Conservation (phyloP, 2,329 filamentous ascomycete species). For the Akanthomyces lecanii region DNA sequence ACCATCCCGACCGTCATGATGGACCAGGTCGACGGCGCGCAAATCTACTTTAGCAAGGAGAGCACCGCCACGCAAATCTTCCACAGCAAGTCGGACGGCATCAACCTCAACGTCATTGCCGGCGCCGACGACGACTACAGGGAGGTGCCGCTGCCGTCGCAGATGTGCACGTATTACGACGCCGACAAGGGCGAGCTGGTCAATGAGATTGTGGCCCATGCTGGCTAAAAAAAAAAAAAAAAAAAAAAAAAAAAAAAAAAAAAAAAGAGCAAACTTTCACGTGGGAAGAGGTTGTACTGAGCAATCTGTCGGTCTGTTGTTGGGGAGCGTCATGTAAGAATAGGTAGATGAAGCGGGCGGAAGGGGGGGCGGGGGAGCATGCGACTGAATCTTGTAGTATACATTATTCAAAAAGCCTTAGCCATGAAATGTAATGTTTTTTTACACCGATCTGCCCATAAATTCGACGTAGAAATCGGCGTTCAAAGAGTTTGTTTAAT, state of each 20-base stretch:
- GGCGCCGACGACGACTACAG: conserved; percentile 74
- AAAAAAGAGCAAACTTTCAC: too few relatives aligned
- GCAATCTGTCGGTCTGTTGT: background rate
- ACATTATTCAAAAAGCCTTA: background rate
- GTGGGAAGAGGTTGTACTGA: background rate
- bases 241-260: too few relatives aligned
- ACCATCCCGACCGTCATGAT: conserved; percentile 81
- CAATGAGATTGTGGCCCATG: conserved; percentile 93
- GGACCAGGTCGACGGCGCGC: conserved; percentile 88
- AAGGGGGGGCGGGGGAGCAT: background rate
- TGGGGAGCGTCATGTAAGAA: conserved; percentile 4
- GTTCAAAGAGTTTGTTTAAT: background rate
- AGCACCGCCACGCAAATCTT: conserved; percentile 77
- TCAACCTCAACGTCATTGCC: conserved; percentile 81
- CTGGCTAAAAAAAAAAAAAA: conserved; percentile 52
- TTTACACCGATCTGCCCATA: background rate
- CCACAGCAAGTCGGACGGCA: conserved; percentile 77
- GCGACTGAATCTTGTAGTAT: background rate
- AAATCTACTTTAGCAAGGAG: conserved; percentile 79
- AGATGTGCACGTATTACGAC: conserved; percentile 75
- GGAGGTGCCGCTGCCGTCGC: conserved; percentile 83
- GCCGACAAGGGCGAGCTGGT: conserved; percentile 68
- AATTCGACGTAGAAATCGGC: background rate
- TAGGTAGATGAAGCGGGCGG: background rate
- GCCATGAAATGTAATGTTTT: background rate